Conservation (phyloP, 257 asterid genomes). For the Phtheirospermum japonicum region DNA sequence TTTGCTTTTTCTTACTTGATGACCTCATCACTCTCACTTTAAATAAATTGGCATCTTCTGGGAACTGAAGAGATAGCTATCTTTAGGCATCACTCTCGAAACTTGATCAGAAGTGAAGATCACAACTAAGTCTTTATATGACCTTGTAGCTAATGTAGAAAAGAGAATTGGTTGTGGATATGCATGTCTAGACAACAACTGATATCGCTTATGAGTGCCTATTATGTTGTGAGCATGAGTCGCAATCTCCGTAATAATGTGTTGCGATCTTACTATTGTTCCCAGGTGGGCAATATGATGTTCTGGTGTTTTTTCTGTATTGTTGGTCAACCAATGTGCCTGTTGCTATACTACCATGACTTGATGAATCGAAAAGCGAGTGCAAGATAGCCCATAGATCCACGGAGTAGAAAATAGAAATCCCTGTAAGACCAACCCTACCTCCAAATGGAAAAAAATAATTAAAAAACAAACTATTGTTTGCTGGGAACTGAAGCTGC, state of each 20-base stretch:
- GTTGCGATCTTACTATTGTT: not conserved
- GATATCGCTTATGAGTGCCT: not conserved
- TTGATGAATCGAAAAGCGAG: constrained; percentile 77
- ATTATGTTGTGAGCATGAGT: not conserved
- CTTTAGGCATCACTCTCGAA: not conserved
- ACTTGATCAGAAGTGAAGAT: not conserved
- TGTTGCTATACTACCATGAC: constrained; percentile 90
- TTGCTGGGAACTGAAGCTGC: constrained; percentile 1
- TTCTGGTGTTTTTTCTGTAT: constrained; percentile 93
- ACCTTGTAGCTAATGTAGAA: constrained; percentile 7
- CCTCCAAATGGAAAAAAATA: not conserved
- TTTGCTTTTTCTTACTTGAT: too few relatives aligned
- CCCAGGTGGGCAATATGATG: constrained; percentile 94
- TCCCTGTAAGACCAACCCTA: not conserved
- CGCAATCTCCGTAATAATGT: not conserved
- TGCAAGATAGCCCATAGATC: constrained; percentile 32
- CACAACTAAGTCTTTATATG: not conserved
- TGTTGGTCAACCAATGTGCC: constrained; percentile 92
- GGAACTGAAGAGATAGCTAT: not conserved
- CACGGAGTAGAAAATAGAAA: not conserved
- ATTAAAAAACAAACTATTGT: not conserved
- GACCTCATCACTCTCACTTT: not conserved
- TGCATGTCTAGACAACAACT: not conserved
- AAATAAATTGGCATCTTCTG: not conserved
- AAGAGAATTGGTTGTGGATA: constrained; percentile 1